A percentile compares a stretch with the other conserved stretches of the same genome.
These are phyloP conservation scores for Crataegus laevigata DNA, from an alignment of 306 rosid species.

Conservation along the genomic window DNA sequence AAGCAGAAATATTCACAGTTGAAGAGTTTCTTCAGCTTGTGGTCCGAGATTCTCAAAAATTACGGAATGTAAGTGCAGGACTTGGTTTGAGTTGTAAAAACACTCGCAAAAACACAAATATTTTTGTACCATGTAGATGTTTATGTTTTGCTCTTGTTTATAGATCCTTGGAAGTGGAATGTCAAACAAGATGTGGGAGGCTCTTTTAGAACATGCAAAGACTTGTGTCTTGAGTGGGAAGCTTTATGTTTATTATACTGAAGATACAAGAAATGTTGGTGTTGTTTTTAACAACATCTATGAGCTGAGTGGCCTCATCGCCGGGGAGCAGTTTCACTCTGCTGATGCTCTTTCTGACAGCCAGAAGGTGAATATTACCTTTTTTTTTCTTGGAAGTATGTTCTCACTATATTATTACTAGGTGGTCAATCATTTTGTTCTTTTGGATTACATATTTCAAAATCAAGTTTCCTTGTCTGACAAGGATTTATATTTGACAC, in stretches of 20 bases:
- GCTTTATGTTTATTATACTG: conserved; percentile 85
- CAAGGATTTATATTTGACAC: not conserved
- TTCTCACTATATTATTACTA: not conserved
- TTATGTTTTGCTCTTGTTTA: conserved; percentile 29
- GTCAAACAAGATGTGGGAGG: conserved; percentile 99
- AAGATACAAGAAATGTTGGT: conserved; percentile 80
- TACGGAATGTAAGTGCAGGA: conserved; percentile 65
- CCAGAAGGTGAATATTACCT: conserved; percentile 64
- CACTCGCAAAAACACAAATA: not conserved
- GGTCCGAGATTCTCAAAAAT: conserved; percentile 63
- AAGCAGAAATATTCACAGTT: conserved; percentile 43
- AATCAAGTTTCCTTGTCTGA: not conserved
- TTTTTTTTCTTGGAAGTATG: not conserved
- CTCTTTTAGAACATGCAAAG: conserved; percentile 94
- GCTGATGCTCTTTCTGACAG: conserved; percentile 82
- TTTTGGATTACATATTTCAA: not conserved
- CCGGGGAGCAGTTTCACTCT: conserved; percentile 66
- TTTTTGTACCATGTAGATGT: conserved; percentile 9
- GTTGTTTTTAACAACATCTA: conserved; percentile 81
- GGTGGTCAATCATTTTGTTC: not conserved
- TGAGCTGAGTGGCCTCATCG: conserved; percentile 83
- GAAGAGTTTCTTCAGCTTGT: conserved; percentile 87
- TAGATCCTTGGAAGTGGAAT: conserved; percentile 99
- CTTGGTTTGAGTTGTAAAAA: conserved; percentile 8
- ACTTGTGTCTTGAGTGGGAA: conserved; percentile 86